Base-by-base conservation (phyloP, 306 rosid species). In the Herpetospermum pedunculosum region DNA sequence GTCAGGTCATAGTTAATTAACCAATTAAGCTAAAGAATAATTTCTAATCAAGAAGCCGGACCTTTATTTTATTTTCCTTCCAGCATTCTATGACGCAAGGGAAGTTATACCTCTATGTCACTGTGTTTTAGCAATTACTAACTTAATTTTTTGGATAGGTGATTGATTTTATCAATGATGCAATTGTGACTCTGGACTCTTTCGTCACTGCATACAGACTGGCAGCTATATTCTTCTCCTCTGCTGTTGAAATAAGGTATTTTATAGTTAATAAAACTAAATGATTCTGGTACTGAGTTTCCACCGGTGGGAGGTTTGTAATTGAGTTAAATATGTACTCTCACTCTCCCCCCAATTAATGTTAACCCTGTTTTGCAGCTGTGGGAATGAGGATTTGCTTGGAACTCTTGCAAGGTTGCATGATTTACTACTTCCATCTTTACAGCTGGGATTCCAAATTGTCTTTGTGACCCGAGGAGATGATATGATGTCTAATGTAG, bases 131-230 rank as follows among this genome's bases (percentile, higher is more conserved):
- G 46, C 21, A 25, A 54, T 70, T 74, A 50, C 50, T 75, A 75
- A 54, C 38, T 28, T 23, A 35, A 76, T 40, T 76, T 57, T 58
- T 21, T 41, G 74, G 79, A 64, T 75, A 95, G 99, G 99, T 95
- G 73, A 87, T 91, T 88, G 99, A 95, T 87, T 95, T 89, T 74
- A 82, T 95, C 70, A 91, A 95, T 62, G 99, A 95, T 81, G 97
- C 92, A 72, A 77, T 88, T 76, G 91, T 87, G 74, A 89, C 92
- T 62, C 75, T 89, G 87, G 92, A 95, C 82, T 89, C 92, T 73
- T 88, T 89, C 75, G 79, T 88, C 41, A 47, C 80, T 70, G 89
- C 90, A 75, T 89, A 91, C 57, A 76, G 84, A 77, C 87, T 87
- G 16, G 90, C 99, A 12, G 88, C 96, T 73, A 29, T 89, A 50